phyloP scores from a whole-genome alignment of 768 basidiomycete species.

The Bullera alba region DNA sequence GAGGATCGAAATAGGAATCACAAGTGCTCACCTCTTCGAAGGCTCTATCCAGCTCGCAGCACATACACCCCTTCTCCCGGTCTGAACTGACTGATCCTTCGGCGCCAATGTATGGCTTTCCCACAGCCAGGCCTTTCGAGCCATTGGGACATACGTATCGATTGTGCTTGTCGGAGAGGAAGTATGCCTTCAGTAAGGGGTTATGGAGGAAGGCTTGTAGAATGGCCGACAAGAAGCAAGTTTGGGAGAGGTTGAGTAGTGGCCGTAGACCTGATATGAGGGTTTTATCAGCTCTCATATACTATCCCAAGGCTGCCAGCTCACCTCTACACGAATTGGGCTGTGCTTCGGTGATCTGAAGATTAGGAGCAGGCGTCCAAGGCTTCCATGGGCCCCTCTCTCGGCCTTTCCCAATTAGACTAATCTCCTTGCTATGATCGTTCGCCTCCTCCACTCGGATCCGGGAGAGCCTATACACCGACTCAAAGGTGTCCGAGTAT shows the following conservation, averaged over 20 bases:
- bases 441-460: conserved; percentile 21
- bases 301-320: conserved; percentile 62
- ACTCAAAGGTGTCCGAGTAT: conserved; percentile 55
- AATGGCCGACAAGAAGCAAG: conserved; percentile 88
- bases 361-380: no score
- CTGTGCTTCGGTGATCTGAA: conserved; percentile 52
- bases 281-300: no score
- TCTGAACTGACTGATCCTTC: conserved; percentile 8
- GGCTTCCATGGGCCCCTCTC: conserved; percentile 53
- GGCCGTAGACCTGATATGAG: conserved; percentile 66
- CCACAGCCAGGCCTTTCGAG: conserved; percentile 16
- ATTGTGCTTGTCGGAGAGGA: conserved; percentile 85
- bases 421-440: conserved; percentile 18
- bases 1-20: neutral
- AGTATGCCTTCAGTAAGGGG: conserved; percentile 79
- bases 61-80: conserved; percentile 56
- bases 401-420: conserved; percentile 38
- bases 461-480: conserved; percentile 25
- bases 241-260: conserved; percentile 79
- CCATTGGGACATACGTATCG: conserved; percentile 39
- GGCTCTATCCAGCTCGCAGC: conserved; percentile 82
- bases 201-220: conserved; percentile 85
- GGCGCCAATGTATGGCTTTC: conserved; percentile 44
- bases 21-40: conserved; percentile 41
- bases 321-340: conserved; percentile 49